Evolutionary conservation across 495 filamentous ascomycete species (phyloP), one percentile per base, ranked within the genome.

Genomic region (Penicillium lagena): DNA sequence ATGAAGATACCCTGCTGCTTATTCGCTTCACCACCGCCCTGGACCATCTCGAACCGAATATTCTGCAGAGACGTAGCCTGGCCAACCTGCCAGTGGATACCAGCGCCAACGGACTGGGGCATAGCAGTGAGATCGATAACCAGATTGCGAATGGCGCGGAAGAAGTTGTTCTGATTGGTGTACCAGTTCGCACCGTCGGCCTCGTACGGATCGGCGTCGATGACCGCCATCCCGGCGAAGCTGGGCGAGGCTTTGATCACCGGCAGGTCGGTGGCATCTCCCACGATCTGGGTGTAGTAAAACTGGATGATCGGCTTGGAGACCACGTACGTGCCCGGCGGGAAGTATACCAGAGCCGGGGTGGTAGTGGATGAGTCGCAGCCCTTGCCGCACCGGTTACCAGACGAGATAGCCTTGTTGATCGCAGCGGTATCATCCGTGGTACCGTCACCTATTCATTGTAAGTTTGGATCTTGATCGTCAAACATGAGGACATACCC

Each of bases 111-210:
- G 34, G 63, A 71, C 40, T 71, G 52, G 11, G 86, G 83, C 77
- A 86, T 80, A 10, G 69, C 77, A 28, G 79, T 89, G 36, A 90
- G 64, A 60, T 98, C 93, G 62, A 98, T 84, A 55, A 89, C 76
- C 54, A 98, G 86, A 71, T 98, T 97, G 63, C 94, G 88, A 51
- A 98, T 73, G 54, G 94, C 86, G 37, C 93, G 89, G 78, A 89
- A 97, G 76, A 98, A 98, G 73, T 98, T 96, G 80, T 97, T 98
- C 67, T 95, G 85, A 64, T 95, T 95, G 51, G 84, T 89, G 67
- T 83, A 96, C 81, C 83, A 87, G 59, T 86, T 84, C 46, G 52
- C 59, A 15, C 80, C 83, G 8, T 62, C 55, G 7, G 70, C 64
- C 28, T 76, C 55, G 58, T 98, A 97, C 0, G 90, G 90, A 52